Evolutionary conservation across 2,329 filamentous ascomycete species (phyloP), one percentile per base, ranked within the genome.

Genomic region (Boeremia exigua): DNA sequence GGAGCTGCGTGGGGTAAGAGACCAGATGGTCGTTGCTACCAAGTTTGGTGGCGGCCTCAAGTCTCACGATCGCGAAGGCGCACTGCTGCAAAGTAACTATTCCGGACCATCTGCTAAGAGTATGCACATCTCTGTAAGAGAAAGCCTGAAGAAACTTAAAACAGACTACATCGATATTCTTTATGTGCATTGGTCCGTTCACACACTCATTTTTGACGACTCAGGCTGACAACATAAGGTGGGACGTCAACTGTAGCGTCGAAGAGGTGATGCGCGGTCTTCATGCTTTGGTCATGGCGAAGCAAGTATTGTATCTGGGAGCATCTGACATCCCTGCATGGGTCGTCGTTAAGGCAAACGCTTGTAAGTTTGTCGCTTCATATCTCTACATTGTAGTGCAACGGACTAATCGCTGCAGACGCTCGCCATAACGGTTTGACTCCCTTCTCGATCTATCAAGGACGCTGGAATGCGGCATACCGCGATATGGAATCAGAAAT

Each of bases 401-500:
- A n/a, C 38, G 28, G 23, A 40, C 11, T 14, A 14, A 5, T 23
- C 38, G 15, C n/a, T 15, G 17, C 33, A 76, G 58, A 50, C 69
- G 74, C 72, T 36, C 69, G 72, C 58, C 40, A 69, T 51, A 63
- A 78, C 67, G 67, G 75, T 61, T 48, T 73, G 40, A 56, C 68
- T 32, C 57, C 67, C 30, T 73, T 78, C 65, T 66, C 67, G 50
- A 56, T 78, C 61, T 74, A 77, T 67, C 63, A 77, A 65, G 67
- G 71, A 52, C 69, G 71, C 3, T 79, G 74, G 73, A 75, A 69
- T 43, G 69, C 75, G 39, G 69, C 43, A 3, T 56, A 49, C 11
- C 82, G 88, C 12, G 88, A 90, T 66, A 82, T 88, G 43, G 86
- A 88, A 74, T 78, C 84, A 10, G 86, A 88, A 9, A 85, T 88